Evolutionary conservation across 352 stramenopile genomes (phyloP).

Genomic region (Paralagenidium karlingii): DNA sequence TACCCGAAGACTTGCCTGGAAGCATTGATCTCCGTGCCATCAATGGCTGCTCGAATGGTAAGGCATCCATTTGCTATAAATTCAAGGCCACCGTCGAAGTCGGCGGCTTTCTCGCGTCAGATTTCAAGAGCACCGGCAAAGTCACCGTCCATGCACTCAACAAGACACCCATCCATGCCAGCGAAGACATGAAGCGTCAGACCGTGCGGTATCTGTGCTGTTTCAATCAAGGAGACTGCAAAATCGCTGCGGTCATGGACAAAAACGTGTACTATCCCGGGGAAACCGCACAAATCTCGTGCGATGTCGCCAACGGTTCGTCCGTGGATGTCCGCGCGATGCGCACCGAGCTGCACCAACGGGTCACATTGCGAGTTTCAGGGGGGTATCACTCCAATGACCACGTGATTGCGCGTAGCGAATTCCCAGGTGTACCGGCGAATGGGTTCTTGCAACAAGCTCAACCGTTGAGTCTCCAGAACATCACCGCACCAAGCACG

Average conservation of each 20-base stretch:
- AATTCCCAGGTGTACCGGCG: slow-evolving; percentile 31
- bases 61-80: slow-evolving; percentile 68
- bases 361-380: slow-evolving; percentile 37
- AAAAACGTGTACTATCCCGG: slow-evolving; percentile 42
- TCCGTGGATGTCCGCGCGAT: slow-evolving; percentile 19
- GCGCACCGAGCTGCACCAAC: slow-evolving; percentile 24
- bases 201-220: slow-evolving; percentile 38
- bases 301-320: slow-evolving; percentile 67
- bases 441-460: slow-evolving; percentile 45
- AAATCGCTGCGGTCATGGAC: slow-evolving; percentile 47
- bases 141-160: slow-evolving; percentile 31
- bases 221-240: slow-evolving; percentile 38
- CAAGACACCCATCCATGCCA: slow-evolving; percentile 14
- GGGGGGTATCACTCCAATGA: slow-evolving; percentile 3
- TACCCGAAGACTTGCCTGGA: slow-evolving; percentile 34
- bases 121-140: slow-evolving; percentile 43
- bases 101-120: slow-evolving; percentile 49
- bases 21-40: slow-evolving; percentile 41
- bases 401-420: slow-evolving; percentile 2
- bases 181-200: slow-evolving; percentile 53
- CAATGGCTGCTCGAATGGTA: slow-evolving; percentile 26
- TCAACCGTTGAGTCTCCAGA: slow-evolving; percentile 35
- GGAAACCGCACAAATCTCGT: slow-evolving; percentile 45
- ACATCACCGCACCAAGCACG: slow-evolving; percentile 41
- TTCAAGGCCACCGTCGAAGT: slow-evolving; percentile 56